Base-by-base conservation (phyloP, 2,329 filamentous ascomycete species). In the Rosellinia necatrix region DNA sequence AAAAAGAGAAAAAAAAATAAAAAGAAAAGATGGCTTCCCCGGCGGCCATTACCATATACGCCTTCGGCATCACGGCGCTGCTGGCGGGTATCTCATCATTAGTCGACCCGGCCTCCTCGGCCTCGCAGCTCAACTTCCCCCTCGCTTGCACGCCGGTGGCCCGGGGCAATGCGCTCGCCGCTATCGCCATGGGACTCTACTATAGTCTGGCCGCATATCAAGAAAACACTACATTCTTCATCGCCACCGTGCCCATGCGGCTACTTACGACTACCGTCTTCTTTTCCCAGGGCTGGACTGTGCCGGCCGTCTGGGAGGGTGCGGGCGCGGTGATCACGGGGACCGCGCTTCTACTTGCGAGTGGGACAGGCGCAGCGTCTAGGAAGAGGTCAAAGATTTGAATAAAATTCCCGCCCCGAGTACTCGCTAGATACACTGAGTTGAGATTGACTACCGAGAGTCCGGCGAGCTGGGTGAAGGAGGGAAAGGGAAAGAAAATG, bases 181-280 rank as follows among this genome's bases (percentile, higher is more conserved):
- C 68, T 30, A 59, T 70, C 15, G 68, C 66, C 13, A 72, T 71
- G 68, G 66, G 69, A 7, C 57, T 71, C 22, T 72, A 72, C 53
- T 72, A 72, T 52, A 58, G 58, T 5, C 58, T 72, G 7, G 68
- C 67, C 15, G 69, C 65, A 8, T 70, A 66, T 37, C 70, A 71
- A 53, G 64, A 72, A 47, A 72, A 72, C 57, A 49, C 55, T 6
- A 49, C 55, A 10, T 72, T 72, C 60, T 70, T 71, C 43, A 46
- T 46, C 21, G 54, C 64, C n/a, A 71, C 67, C 1, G 63, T 72
- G 21, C 68, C 69, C 7, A 71, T 71, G 70, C 65, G 68, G 6
- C 27, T 66, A 7, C 61, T 69, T 2, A 67, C 68, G 3, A 64
- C 69, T 1, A 24, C 53, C 7, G 64, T 71, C 9, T 71, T 72